Evolutionary conservation across 805 yeast genomes (phyloP), one percentile per base, ranked within the genome.

Genomic region (Tetrapisispora taiwanensis): DNA sequence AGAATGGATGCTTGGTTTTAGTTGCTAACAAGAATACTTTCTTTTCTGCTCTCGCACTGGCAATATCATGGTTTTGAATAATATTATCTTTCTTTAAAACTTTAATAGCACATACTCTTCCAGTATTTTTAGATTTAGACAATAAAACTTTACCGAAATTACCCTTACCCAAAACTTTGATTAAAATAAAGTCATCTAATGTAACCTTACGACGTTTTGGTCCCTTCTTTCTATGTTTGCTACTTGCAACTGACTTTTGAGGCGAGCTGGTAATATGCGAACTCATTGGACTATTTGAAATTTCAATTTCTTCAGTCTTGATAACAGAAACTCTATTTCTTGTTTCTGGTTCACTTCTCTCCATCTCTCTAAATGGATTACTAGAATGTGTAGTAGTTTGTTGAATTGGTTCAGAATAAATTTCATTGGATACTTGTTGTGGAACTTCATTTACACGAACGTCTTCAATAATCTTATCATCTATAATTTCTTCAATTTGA

Each of bases 61-160:
- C 96, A 27, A 94, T 92, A 64, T 92, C 98, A 58, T 90, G 96
- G 59, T 89, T 87, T 56, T 90, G 95, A 46, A 92, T 81, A 50
- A 92, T 88, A 63, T 87, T 88, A 56, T 90, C 97, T 65, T 92
- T 92, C 74, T 92, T 92, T 65, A 92, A 74, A 22, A 92, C 97
- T 67, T 92, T 92, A 46, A 92, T 89, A 24, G 99, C 99, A 68
- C 96, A 92, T 45, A 92, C 66, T 45, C 78, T 76, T 43, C 77
- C 75, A 0, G 90, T 79, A 48, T 81, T 83, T 59, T 90, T 81
- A 14, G 95, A 84, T 66, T 90, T 95, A 1, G 97, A 97, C 53
- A 92, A 74, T 89, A 92, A 86, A 45, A 92, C 98, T 61, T 92
- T 92, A 66, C 99, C 99, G 63, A 92, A 92, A 63, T 92, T 92